A percentile compares a stretch with the other conserved stretches of the same genome.
These are phyloP conservation scores for Chaetomium tenue DNA, from an alignment of 495 filamentous ascomycete species.

Conservation along the genomic window DNA sequence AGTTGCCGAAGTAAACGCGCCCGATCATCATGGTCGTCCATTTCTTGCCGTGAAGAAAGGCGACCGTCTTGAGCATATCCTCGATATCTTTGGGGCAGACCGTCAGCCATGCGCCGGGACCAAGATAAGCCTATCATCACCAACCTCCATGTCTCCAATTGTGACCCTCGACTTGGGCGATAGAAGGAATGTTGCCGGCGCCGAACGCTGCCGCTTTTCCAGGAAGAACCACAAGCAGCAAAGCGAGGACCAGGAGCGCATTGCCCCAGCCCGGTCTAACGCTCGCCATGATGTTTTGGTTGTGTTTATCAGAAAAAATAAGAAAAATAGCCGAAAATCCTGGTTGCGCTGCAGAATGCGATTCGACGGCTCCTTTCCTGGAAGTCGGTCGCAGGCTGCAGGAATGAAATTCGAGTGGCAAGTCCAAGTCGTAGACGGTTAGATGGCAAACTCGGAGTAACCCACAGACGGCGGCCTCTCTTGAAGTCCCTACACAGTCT, in stretches of 20 bases:
- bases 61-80: slow-evolving; percentile 85
- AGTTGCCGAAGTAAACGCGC: slow-evolving; percentile 90
- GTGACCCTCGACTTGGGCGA: slow-evolving; percentile 87
- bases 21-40: slow-evolving; percentile 90
- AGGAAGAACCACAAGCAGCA: slow-evolving; percentile 63
- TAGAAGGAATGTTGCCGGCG: slow-evolving; percentile 92
- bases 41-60: slow-evolving; percentile 86
- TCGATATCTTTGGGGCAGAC: slow-evolving; percentile 62
- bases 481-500: background rate
- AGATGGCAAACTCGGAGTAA: background rate
- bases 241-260: slow-evolving; percentile 48
- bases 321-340: background rate
- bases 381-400: background rate
- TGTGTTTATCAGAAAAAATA: too few species aligned
- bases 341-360: slow-evolving; percentile 7
- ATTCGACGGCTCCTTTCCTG: background rate
- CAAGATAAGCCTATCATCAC: slow-evolving; percentile 7
- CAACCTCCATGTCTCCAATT: slow-evolving; percentile 90
- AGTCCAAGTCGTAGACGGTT: background rate
- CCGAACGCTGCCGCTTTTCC: slow-evolving; percentile 74
- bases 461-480: background rate
- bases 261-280: slow-evolving; percentile 40
- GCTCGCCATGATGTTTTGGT: slow-evolving; percentile 37
- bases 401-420: background rate
- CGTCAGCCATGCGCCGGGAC: background rate